These are phyloP conservation scores for Lavandula angustifolia DNA, from an alignment of 257 asterid genomes.

Conservation along the genomic window DNA sequence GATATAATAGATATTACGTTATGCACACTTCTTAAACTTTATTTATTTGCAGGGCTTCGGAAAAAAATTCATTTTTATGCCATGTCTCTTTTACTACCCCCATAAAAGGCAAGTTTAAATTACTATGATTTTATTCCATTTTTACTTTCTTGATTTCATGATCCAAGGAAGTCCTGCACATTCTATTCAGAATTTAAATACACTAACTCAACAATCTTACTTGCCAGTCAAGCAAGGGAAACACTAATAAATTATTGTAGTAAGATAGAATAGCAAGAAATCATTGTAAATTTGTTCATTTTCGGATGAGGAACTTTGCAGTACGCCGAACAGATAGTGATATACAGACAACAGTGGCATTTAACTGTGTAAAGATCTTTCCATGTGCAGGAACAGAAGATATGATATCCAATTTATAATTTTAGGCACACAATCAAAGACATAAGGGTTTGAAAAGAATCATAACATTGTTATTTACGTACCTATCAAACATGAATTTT, in stretches of 20 bases:
- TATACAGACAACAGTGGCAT: slow-evolving; percentile 12
- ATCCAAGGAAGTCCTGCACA: slow-evolving; percentile 1
- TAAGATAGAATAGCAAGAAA: neutral
- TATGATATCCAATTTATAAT: slow-evolving; percentile 3
- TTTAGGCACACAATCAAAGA: slow-evolving; percentile 3
- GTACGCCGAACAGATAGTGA: slow-evolving; percentile 20
- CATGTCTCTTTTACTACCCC: neutral
- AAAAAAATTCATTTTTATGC: neutral
- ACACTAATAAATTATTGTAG: slow-evolving; percentile 6
- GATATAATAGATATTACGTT: neutral
- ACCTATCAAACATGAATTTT: slow-evolving; percentile 16
- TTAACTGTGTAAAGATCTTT: slow-evolving; percentile 9
- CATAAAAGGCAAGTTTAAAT: neutral
- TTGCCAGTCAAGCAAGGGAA: slow-evolving; percentile 17
- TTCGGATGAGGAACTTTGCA: slow-evolving; percentile 25
- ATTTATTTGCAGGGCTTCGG: neutral
- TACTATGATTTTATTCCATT: slow-evolving; percentile 15
- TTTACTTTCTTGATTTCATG: slow-evolving; percentile 17
- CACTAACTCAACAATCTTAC: slow-evolving; percentile 11
- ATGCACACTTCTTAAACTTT: neutral
- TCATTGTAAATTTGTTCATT: slow-evolving; percentile 1
- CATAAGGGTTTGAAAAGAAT: slow-evolving; percentile 16
- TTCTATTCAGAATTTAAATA: slow-evolving; percentile 12
- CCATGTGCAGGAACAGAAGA: slow-evolving; percentile 23
- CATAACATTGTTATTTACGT: slow-evolving; percentile 1